Evolutionary conservation across 2,329 filamentous ascomycete species (phyloP).

Genomic region (Penicillium decumbens): DNA sequence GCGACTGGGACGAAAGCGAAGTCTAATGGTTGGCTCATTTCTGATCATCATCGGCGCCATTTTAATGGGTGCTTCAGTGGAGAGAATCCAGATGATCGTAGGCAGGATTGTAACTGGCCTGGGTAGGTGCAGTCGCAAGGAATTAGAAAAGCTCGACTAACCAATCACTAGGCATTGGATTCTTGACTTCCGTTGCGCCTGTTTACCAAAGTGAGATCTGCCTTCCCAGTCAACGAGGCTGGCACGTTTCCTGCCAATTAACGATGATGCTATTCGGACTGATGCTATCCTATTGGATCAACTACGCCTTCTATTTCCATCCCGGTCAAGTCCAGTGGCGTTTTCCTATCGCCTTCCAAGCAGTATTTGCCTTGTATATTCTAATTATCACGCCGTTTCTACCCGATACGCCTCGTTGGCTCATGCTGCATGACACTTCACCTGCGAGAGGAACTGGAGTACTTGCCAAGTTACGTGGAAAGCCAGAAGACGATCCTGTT

Average conservation of each 20-base stretch:
- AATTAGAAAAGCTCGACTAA: background rate
- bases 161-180: constrained; percentile 16
- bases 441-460: constrained; percentile 13
- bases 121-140: constrained; percentile 8
- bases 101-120: constrained; percentile 26
- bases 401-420: constrained; percentile 27
- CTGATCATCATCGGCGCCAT: constrained; percentile 23
- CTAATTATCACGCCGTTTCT: constrained; percentile 15
- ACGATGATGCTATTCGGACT: constrained; percentile 25
- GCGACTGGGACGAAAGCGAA: constrained; percentile 26
- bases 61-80: constrained; percentile 20
- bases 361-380: constrained; percentile 18
- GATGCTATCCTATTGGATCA: constrained; percentile 21
- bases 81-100: constrained; percentile 22
- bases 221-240: constrained; percentile 25
- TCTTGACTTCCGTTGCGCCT: constrained; percentile 25
- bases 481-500: constrained; percentile 9
- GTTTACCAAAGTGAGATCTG: constrained; percentile 30
- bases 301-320: constrained; percentile 27
- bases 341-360: constrained; percentile 15
- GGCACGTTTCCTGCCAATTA: constrained; percentile 27
- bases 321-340: constrained; percentile 27
- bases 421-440: constrained; percentile 18
- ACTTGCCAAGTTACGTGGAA: constrained; percentile 17
- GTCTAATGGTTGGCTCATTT: constrained; percentile 21